These are phyloP conservation scores for Botrytis galanthina DNA, from an alignment of 2,329 filamentous ascomycete genomes.

Conservation along the genomic window DNA sequence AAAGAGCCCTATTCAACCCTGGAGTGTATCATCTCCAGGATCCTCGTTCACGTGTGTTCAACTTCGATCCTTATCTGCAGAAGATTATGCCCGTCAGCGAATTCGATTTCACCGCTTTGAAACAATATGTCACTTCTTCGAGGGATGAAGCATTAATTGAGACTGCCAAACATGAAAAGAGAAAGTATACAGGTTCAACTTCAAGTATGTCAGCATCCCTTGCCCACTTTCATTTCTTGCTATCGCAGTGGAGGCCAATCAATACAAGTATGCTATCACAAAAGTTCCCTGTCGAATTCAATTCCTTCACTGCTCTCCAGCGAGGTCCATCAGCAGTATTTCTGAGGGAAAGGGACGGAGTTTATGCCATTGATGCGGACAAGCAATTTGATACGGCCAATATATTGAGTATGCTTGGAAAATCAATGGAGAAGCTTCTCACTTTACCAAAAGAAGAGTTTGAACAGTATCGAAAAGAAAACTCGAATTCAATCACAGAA, in stretches of 20 bases:
- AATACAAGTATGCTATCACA: conserved; percentile 66
- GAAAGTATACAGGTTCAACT: conserved; percentile 89
- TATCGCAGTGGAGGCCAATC: conserved; percentile 78
- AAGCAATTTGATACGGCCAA: conserved; percentile 86
- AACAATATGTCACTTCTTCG: conserved; percentile 88
- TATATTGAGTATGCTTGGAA: conserved; percentile 86
- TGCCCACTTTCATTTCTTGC: conserved; percentile 86
- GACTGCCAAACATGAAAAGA: conserved; percentile 63
- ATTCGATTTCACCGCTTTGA: conserved; percentile 87
- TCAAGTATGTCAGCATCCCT: conserved; percentile 92
- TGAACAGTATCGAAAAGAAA: conserved; percentile 74
- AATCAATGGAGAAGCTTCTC: conserved; percentile 94
- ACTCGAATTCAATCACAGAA: conserved; percentile 66
- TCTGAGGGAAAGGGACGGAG: conserved; percentile 75
- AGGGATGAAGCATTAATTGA: conserved; percentile 70
- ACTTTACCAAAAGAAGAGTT: conserved; percentile 80
- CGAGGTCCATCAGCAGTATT: conserved; percentile 78
- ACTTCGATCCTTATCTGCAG: conserved; percentile 93
- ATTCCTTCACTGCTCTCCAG: conserved; percentile 68
- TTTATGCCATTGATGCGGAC: conserved; percentile 93
- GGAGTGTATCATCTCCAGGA: conserved; percentile 93
- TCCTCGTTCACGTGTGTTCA: conserved; percentile 81
- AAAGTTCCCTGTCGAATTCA: conserved; percentile 59
- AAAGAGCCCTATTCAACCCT: conserved; percentile 82
- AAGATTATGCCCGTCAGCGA: conserved; percentile 90